Evolutionary conservation across 371 early-diverging fungal species (phyloP), one percentile per base, ranked within the genome.

Genomic region (Paraphysoderma sedebokerense): DNA sequence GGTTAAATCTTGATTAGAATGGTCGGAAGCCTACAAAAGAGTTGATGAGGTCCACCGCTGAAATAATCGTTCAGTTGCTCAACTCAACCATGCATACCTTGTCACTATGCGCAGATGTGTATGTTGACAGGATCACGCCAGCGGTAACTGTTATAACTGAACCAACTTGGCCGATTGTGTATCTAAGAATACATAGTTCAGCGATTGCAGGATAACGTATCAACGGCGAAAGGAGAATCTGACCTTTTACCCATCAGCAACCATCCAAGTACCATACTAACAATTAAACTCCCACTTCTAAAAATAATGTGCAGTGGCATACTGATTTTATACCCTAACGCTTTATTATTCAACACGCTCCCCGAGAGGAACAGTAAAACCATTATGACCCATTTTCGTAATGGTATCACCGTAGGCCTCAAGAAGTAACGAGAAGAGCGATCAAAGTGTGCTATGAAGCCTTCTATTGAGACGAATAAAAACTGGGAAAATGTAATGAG

Each of bases 231-330:
- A n/a, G n/a, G n/a, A n/a, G n/a, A n/a, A n/a, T n/a, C n/a, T n/a
- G n/a, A n/a, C 67, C 76, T 66, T 54, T 82, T 85, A 24, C 66
- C 62, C 52, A 82, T 58, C 24, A 83, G 46, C 11, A 81, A n/a
- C 54, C 68, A 73, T 7, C 88, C 88, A 51, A 87, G 60, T 5
- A 76, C 54, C 89, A 91, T 87, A 54, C 81, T 86, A 27, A 85
- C 72, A 52, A 87, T 70, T 37, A 91, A 62, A 20, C 83, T 78
- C 27, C 81, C 82, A 7, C 82, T 81, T 38, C 88, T 67, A 52
- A 91, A 91, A 44, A 91, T 80, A 45, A 91, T 91, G 54, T 91
- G 92, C 41, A 91, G 55, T 5, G 87, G 87, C 34, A 91, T 74
- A 6, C 86, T 75, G 32, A 91, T 83, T 38, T 67, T 65, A 53